Base-by-base conservation (phyloP, 140 eudicot genomes). In the Oenanthe javanica region DNA sequence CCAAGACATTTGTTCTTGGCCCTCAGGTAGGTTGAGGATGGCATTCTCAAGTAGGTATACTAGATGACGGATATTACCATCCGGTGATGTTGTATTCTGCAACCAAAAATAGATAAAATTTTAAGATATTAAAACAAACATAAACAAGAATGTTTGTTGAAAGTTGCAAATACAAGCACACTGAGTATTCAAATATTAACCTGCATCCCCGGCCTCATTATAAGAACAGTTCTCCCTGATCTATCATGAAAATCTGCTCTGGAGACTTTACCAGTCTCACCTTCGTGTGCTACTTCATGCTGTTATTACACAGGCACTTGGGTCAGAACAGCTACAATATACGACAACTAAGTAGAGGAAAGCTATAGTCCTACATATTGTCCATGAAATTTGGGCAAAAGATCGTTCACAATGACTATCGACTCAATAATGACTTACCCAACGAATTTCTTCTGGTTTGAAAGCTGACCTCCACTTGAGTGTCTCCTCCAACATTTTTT, bases 181-280 rank as follows among this genome's bases (percentile, higher is more conserved):
- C 18, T 15, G 19, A 38, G 82, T 47, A 31, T 27, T 12, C 45
- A 36, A 76, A 40, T 42, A 83, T 75, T 23, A 55, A 86, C 98
- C 98, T 94, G 98, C 82, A 85, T 91, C 81, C 96, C 98, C 0
- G 96, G 98, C 83, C 98, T 94, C 94, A 94, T 88, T 66, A 94
- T 64, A 36, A 94, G 98, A 51, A 94, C 97, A 63, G 84, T 76
- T 82, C 98, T 90, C 31, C 92, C 96, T 49, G 49, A 27, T 75
- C 90, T 89, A 82, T 94, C 98, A 69, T 81, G 89, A 83, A 94
- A 94, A 75, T 89, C 86, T 11, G 97, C 98, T 73, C 86, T 85
- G 27, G 92, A 94, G 15, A 92, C 94, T 86, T 89, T 90, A 77
- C 98, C 98, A 4, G 92, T 91, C 80, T 91, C 96, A 8, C 97